phyloP scores from a whole-genome alignment of 2,329 filamentous ascomycete species.

The Alternaria infectoria region DNA sequence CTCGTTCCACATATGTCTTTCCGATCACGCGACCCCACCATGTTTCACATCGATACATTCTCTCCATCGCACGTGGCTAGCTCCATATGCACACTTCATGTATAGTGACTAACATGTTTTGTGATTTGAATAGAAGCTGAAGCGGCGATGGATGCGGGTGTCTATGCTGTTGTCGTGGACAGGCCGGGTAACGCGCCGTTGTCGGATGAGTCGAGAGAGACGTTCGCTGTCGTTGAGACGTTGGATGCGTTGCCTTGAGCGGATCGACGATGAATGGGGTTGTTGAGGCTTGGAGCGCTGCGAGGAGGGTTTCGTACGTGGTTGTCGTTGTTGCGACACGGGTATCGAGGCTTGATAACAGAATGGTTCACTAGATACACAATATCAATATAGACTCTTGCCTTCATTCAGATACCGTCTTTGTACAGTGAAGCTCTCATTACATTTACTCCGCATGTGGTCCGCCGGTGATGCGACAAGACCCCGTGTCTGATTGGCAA shows the following conservation, averaged over 20 bases:
- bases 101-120: conserved; percentile 21
- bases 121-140: conserved; percentile 47
- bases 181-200: conserved; percentile 75
- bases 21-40: conserved; percentile 7
- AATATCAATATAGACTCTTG: not conserved
- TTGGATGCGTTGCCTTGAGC: conserved; percentile 49
- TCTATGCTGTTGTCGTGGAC: conserved; percentile 54
- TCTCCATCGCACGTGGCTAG: not conserved
- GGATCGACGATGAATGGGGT: not conserved
- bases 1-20: not conserved
- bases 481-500: not conserved
- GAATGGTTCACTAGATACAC: not conserved
- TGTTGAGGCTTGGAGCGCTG: not conserved
- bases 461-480: not conserved
- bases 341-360: not conserved
- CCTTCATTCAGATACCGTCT: not conserved
- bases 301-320: not conserved
- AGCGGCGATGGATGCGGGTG: conserved; percentile 52
- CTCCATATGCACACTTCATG: not conserved
- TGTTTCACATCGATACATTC: not conserved
- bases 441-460: not conserved
- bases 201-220: conserved; percentile 22
- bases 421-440: not conserved
- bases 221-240: conserved; percentile 35
- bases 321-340: not conserved